Evolutionary conservation across 2,329 filamentous ascomycete genomes (phyloP).

Genomic region (Zymoseptoria ardabiliae): DNA sequence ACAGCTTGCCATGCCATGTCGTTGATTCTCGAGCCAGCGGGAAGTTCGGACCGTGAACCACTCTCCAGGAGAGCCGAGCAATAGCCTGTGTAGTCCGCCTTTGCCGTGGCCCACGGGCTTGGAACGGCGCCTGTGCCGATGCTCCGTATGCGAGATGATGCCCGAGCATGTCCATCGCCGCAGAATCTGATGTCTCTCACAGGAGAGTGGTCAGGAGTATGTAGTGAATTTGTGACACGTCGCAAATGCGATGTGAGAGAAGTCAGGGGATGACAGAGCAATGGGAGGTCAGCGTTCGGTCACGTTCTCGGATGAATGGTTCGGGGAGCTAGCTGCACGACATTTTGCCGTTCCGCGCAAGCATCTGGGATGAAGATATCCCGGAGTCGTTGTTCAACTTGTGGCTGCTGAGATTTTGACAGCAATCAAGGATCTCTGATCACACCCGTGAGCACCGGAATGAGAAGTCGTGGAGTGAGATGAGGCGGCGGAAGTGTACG

Average conservation of each 20-base stretch:
- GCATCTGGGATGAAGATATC: neutral
- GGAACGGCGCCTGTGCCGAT: neutral
- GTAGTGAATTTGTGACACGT: neutral
- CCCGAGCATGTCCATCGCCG: neutral
- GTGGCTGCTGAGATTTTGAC: neutral
- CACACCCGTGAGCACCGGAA: neutral
- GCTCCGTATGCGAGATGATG: neutral
- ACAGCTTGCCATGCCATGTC: neutral
- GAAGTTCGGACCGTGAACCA: neutral
- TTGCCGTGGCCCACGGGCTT: neutral
- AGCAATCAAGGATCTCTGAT: neutral
- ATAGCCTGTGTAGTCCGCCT: neutral
- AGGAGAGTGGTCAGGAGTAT: neutral
- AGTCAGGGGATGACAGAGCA: neutral
- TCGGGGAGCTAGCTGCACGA: neutral
- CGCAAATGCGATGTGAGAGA: neutral
- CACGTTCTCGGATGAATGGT: neutral
- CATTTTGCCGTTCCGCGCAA: neutral
- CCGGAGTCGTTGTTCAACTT: too few species aligned
- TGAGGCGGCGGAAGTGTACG: neutral
- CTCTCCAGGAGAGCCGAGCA: neutral
- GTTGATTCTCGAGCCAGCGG: neutral
- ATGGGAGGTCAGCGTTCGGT: neutral
- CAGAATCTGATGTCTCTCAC: neutral
- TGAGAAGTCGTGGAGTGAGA: neutral